phyloP scores from a whole-genome alignment of 306 rosid genomes.

The Prunus dulcis region DNA sequence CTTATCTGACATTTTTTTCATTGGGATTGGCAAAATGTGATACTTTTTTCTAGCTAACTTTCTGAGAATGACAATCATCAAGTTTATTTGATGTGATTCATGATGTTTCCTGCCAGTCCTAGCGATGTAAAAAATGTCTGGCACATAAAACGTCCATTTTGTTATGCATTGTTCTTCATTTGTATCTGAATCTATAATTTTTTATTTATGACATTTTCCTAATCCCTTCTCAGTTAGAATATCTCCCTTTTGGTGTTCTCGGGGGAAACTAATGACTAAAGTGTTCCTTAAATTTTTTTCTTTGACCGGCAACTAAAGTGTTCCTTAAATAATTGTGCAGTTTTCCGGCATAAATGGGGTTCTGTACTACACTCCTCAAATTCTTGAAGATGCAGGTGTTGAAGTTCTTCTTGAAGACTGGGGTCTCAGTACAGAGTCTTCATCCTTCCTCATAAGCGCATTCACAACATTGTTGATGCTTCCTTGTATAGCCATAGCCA shows the following conservation, averaged over 20 bases:
- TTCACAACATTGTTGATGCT: conserved; percentile 80
- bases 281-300: background rate
- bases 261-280: background rate
- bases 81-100: background rate
- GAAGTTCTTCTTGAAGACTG: conserved; percentile 59
- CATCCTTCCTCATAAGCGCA: conserved; percentile 79
- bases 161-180: background rate
- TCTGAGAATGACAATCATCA: background rate
- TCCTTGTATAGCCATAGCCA: conserved; percentile 65
- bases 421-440: conserved; percentile 55
- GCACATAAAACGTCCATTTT: background rate
- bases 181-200: background rate
- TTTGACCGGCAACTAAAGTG: background rate
- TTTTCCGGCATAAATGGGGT: conserved; percentile 87
- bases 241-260: background rate
- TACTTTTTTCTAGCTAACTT: background rate
- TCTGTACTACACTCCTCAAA: conserved; percentile 86
- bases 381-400: conserved; percentile 81
- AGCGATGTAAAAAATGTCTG: too few relatives aligned
- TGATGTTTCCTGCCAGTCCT: background rate
- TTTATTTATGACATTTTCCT: too few relatives aligned
- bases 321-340: conserved; percentile 30
- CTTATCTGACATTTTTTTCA: background rate
- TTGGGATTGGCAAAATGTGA: background rate
- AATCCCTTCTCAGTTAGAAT: background rate